Conservation (phyloP, 2,329 filamentous ascomycete species). For the Aspergillus costaricaensis region DNA sequence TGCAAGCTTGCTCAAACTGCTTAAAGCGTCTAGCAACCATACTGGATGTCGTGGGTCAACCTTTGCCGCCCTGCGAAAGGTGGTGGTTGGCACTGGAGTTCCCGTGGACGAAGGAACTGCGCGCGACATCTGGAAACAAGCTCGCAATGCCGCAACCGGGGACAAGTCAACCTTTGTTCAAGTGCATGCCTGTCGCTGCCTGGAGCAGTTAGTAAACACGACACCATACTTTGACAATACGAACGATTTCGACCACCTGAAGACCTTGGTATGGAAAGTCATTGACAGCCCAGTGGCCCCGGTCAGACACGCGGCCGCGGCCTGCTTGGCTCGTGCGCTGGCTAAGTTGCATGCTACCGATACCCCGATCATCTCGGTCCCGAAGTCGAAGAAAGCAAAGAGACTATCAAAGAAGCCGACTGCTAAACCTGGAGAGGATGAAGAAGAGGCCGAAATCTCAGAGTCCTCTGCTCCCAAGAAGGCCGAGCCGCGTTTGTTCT, state of each 20-base stretch:
- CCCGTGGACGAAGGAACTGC: conserved; percentile 82
- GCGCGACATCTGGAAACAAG: conserved; percentile 93
- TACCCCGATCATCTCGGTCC: conserved; percentile 52
- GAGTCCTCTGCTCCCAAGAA: conserved; percentile 77
- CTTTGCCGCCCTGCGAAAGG: conserved; percentile 73
- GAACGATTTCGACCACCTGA: conserved; percentile 86
- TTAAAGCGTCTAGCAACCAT: conserved; percentile 78
- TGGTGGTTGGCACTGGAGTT: conserved; percentile 71
- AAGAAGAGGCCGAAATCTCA: conserved; percentile 70
- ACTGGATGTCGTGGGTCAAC: conserved; percentile 78
- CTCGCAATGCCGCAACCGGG: conserved; percentile 69
- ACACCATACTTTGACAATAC: conserved; percentile 86
- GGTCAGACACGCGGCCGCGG: conserved; percentile 82
- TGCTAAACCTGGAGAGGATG: conserved; percentile 65
- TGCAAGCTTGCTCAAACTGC: conserved; percentile 70
- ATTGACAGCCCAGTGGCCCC: conserved; percentile 75
- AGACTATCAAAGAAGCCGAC: conserved; percentile 67
- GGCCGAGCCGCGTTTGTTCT: conserved; percentile 66
- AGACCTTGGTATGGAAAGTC: conserved; percentile 78
- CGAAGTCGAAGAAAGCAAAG: conserved; percentile 69
- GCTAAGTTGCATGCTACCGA: conserved; percentile 76
- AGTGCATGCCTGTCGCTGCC: conserved; percentile 73
- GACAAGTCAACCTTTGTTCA: conserved; percentile 86
- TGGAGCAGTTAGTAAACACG: conserved; percentile 70
- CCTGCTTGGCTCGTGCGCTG: conserved; percentile 79